Base-by-base conservation (phyloP, 2,329 filamentous ascomycete species). In the Talaromyces sp. region DNA sequence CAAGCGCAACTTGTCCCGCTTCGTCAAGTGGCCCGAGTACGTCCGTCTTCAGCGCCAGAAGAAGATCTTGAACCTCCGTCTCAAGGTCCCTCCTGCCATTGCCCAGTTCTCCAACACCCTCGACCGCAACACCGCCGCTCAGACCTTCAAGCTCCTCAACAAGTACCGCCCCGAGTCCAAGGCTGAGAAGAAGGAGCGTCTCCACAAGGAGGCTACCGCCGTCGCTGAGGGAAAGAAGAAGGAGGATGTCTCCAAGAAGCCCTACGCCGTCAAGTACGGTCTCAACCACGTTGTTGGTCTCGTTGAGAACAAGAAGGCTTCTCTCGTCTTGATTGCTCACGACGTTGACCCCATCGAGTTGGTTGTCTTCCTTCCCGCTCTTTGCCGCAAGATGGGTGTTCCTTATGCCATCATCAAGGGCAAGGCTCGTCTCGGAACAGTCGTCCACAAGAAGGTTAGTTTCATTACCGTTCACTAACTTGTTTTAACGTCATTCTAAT, bases 131-230 rank as follows among this genome's bases (percentile, higher is more conserved):
- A 89, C 93, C 67, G 95, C 95, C 69, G 89, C 91, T 72, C 93
- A 97, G 84, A 84, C 90, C 67, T 94, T 99, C 86, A 97, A 97
- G 87, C 88, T 99, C 76, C 89, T 99, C 76, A 96, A 96, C 89
- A 99, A 99, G 86, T 99, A 99, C 89, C 91, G 93, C 73, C 94
- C 94, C 69, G 94, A 99, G 86, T 95, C 90, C 80, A 97, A 97
- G 88, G 82, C 84, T 71, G 93, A 97, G 88, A 99, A 99, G 91
- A 99, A 97, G 88, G 95, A 99, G 84, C 91, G 94, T 81, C 85
- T 99, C 67, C 86, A 89, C 78, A 91, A 96, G 86, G 94, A 99
- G 86, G 94, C 95, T 66, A 96, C 92, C 71, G 95, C 94, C 73
- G 86, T 99, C 78, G 87, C 91, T 78, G 92, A 97, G 80, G 94